Evolutionary conservation across 108 stramenopile species (phyloP), one percentile per base, ranked within the genome.

Genomic region (Fistulifera solaris): DNA sequence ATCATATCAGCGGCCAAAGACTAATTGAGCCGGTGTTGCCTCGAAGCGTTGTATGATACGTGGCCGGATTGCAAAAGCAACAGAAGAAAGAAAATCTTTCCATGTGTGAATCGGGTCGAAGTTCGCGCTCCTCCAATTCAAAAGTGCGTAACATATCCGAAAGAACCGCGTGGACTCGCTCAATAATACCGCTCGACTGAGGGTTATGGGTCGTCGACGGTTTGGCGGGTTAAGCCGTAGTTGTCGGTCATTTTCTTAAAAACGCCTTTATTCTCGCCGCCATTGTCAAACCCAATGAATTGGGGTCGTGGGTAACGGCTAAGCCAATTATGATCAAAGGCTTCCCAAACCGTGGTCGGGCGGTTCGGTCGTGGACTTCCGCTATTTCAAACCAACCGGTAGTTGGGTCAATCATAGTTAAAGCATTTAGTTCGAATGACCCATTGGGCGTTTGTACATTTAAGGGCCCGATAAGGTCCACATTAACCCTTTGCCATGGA

Each of bases 381-480:
- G 42, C 60, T 17, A 72, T 62, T 40, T 76, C 67, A 38, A 76
- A 72, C 71, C 70, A 68, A 11, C 71, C 55, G 11, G 70, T 64
- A 22, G 67, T 65, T 43, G 67, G 70, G 45, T 67, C 66, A 18
- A 70, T 66, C 61, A 77, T 69, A 7, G 71, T 76, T 51, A 72
- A 28, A 47, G 63, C 67, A 52, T 63, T 59, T 46, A 70, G 68
- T 31, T 61, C 56, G 28, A 61, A 40, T 16, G 38, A 26, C 5
- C 55, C 48, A 28, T 69, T 27, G 22, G 22, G 15, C 7, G 15
- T 21, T 6, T 17, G 7, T 17, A 51, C 22, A 4, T 2, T 51
- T 22, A 26, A 12, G 7, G 50, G 50, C 11, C 70, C 77, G 15
- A 72, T 72, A 3, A 72, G 51, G 31, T 80, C 68, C 0, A 70